These are phyloP conservation scores for Erodium maritimum DNA, from an alignment of 345 rosid species.

Conservation along the genomic window DNA sequence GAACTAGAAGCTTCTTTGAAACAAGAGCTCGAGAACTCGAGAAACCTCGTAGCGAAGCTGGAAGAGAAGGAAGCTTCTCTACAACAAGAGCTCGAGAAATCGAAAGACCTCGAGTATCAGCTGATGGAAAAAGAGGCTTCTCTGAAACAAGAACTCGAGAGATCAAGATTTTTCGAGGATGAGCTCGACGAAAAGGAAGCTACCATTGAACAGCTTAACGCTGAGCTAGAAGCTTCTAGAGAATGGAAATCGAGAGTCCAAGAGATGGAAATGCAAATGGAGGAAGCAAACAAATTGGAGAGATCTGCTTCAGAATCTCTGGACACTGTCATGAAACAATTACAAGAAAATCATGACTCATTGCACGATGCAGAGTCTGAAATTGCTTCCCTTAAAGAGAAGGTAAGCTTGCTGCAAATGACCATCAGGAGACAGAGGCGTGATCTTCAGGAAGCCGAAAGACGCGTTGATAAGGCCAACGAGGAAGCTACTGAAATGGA, in stretches of 20 bases:
- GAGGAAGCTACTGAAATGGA: constrained; percentile 40
- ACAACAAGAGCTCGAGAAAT: neutral
- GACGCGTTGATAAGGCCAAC: constrained; percentile 23
- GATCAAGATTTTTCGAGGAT: constrained; percentile 32
- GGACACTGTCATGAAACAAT: constrained; percentile 73
- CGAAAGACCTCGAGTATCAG: neutral
- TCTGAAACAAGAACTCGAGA: constrained; percentile 54
- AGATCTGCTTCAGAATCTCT: constrained; percentile 74
- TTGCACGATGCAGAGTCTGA: constrained; percentile 62
- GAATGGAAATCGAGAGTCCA: constrained; percentile 60
- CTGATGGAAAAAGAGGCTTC: constrained; percentile 31
- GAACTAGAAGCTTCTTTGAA: neutral
- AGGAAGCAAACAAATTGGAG: constrained; percentile 63
- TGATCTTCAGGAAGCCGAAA: constrained; percentile 55
- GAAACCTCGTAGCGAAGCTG: neutral
- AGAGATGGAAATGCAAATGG: constrained; percentile 45
- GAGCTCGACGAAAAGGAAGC: constrained; percentile 51
- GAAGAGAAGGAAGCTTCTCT: neutral
- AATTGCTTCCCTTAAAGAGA: constrained; percentile 50
- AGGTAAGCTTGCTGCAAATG: constrained; percentile 61
- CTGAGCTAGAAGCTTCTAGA: constrained; percentile 71
- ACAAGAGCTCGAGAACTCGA: neutral
- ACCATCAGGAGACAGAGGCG: constrained; percentile 49
- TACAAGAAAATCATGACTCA: constrained; percentile 56
- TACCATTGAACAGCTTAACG: constrained; percentile 57